A percentile compares a stretch with the other conserved stretches of the same genome.
phyloP scores from a whole-genome alignment of 192 early-diverging fungal genomes.

The Gryganskiella cystojenkinii region DNA sequence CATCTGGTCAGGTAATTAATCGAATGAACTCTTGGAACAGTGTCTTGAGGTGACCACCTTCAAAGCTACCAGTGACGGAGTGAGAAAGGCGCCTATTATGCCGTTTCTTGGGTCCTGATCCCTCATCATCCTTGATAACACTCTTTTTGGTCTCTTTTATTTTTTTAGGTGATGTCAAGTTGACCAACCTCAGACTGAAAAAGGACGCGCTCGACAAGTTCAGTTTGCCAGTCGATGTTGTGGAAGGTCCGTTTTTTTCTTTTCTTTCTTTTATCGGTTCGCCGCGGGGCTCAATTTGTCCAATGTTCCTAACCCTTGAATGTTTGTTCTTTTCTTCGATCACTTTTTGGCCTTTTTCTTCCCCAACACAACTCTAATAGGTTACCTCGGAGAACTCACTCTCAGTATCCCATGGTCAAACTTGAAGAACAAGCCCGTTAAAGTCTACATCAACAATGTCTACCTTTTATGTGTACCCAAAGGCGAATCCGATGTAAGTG shows the following conservation, averaged over 20 bases:
- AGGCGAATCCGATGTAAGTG: constrained; percentile 68
- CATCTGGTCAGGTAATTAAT: constrained; percentile 97
- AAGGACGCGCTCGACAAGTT: constrained; percentile 94
- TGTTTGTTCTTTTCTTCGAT: background rate
- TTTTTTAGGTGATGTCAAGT: constrained; percentile 88
- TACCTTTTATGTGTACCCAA: constrained; percentile 90
- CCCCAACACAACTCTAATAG: constrained; percentile 43
- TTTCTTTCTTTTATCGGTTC: background rate
- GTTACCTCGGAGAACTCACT: constrained; percentile 92
- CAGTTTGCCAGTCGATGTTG: constrained; percentile 92
- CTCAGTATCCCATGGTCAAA: constrained; percentile 98
- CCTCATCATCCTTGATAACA: background rate
- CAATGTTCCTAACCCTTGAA: background rate
- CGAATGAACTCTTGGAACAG: too few species aligned
- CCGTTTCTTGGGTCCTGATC: background rate
- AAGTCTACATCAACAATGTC: constrained; percentile 88
- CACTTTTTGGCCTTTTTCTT: constrained; percentile 6
- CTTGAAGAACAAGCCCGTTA: constrained; percentile 93
- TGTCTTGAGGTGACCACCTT: too few species aligned
- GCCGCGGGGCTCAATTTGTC: background rate
- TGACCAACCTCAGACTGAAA: constrained; percentile 90
- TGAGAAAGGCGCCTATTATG: background rate
- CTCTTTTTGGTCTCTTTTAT: background rate
- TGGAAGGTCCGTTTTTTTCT: constrained; percentile 68
- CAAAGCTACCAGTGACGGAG: too few species aligned